Evolutionary conservation across 1,284 basidiomycete species (phyloP), one percentile per base, ranked within the genome.

Genomic region (Puccinia polysora): DNA sequence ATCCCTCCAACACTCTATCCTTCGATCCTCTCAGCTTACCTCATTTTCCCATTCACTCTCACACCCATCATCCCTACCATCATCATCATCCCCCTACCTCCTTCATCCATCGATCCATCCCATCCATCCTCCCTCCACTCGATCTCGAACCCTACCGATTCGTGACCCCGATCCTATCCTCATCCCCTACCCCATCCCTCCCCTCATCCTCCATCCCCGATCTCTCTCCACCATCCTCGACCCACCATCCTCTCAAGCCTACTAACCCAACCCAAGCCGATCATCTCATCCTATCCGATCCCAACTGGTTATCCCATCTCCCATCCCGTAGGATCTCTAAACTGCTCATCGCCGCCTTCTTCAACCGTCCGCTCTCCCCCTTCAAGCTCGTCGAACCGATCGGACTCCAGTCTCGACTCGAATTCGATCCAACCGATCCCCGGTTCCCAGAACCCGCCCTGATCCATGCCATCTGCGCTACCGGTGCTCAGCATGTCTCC

Each of bases 381-480:
- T 72, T 64, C 40, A 63, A 40, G n/a, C 50, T 72, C 8, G 49
- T 72, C 25, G 50, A 64, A 34, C 60, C 69, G 4, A 36, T 47
- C 47, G 25, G 25, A 20, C 34, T 72, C 4, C 59, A 62, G 36
- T 55, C 49, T 7, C 36, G 52, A 12, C 38, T 72, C 36, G 60
- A 72, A 23, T 30, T 64, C 15, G 18, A 23, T n/a, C 36, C 43
- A 5, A 10, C 30, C 8, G 38, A 72, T 34, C 49, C 59, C 14
- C 36, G 32, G 15, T 72, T 72, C 30, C 69, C 69, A 0, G 50
- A 72, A 34, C 59, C 59, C 7, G 69, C 34, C 4, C 60, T 72
- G 8, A 63, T 72, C n/a, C 69, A 72, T 64, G 49, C 69, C 12
- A 55, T 72, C 12, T 64, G 49, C 8, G 69, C 69, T 34, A 43